Evolutionary conservation across 176 grass and related monocot species (phyloP).

Genomic region (Neostapfia colusana): DNA sequence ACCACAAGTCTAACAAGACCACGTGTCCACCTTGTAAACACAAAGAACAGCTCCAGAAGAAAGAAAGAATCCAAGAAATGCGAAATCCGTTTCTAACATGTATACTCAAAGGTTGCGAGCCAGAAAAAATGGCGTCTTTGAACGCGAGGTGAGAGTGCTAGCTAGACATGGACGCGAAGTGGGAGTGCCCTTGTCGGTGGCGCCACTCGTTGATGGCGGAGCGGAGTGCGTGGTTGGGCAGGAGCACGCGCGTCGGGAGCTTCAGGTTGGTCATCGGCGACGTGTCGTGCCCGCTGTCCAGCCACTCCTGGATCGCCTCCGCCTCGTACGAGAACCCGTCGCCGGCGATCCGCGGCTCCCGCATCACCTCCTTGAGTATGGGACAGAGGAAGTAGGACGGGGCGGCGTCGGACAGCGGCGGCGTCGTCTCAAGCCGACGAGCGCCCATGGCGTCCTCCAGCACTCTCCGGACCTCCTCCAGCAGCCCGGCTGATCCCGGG

Average conservation of each 20-base stretch:
- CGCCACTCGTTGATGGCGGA: conserved; percentile 70
- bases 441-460: conserved; percentile 35
- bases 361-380: conserved; percentile 78
- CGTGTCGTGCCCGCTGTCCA: conserved; percentile 47
- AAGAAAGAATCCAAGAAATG: no score
- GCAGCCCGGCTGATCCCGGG: neutral
- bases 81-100: no score
- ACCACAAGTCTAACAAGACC: no score
- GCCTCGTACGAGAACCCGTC: conserved; percentile 94
- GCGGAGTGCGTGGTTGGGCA: conserved; percentile 78
- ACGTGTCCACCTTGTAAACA: no score
- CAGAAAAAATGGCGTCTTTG: no score
- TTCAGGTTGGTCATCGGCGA: conserved; percentile 93
- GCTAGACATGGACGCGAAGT: no score
- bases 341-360: conserved; percentile 75
- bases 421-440: conserved; percentile 9
- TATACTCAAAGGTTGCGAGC: no score
- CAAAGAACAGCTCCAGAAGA: no score
- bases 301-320: conserved; percentile 70
- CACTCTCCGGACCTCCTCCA: conserved; percentile 38
- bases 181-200: neutral
- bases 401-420: conserved; percentile 12
- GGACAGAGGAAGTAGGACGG: conserved; percentile 70
- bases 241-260: conserved; percentile 47
- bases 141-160: no score